phyloP scores from a whole-genome alignment of 305 asterid genomes.

The Ilex paraguariensis region DNA sequence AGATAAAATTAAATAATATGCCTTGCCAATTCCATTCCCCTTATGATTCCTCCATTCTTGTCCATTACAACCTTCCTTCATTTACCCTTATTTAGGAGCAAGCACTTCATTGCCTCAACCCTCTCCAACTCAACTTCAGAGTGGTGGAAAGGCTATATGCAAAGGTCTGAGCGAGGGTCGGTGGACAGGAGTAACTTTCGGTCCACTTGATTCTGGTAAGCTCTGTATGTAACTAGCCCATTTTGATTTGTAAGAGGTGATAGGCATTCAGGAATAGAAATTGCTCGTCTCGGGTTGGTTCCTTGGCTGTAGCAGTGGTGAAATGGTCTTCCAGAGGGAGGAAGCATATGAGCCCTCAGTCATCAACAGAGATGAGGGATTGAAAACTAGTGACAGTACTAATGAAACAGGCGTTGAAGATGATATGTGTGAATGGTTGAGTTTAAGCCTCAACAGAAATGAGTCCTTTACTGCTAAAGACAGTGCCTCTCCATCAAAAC shows the following conservation, averaged over 20 bases:
- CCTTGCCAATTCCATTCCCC: neutral
- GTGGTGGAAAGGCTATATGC: no score
- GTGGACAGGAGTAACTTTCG: no score
- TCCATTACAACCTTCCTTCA: neutral
- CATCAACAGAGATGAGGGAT: neutral
- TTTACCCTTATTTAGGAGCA: neutral
- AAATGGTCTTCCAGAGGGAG: no score
- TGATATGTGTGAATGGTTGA: neutral
- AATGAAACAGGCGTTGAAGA: neutral
- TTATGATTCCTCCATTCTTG: neutral
- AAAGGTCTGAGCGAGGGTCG: no score
- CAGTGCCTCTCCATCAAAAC: neutral
- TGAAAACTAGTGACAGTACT: neutral
- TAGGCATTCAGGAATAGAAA: no score
- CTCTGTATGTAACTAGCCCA: no score
- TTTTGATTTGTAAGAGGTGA: no score
- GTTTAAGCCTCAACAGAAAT: neutral
- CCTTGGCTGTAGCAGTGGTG: no score
- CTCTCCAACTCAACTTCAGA: neutral
- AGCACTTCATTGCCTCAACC: neutral
- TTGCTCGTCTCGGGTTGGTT: no score
- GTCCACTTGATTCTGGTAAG: no score
- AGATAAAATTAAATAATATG: neutral
- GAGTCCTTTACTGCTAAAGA: neutral
- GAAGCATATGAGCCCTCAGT: no score